phyloP scores from a whole-genome alignment of 306 rosid genomes.

The Fragaria nilgerrensis region DNA sequence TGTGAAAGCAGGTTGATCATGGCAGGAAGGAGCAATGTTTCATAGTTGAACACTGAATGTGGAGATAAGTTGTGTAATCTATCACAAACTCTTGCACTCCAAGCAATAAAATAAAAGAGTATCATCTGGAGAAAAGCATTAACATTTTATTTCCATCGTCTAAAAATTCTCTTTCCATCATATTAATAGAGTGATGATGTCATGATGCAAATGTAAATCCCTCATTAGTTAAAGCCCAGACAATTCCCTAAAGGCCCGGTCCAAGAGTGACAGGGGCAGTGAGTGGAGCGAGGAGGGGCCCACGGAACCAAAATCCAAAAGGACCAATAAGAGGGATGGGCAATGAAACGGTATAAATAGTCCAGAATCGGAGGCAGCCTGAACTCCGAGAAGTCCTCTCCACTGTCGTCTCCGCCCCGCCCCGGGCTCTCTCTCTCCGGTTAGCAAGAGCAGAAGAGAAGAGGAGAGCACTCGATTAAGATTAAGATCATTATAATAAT shows the following conservation, averaged over 20 bases:
- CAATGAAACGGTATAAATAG: slow-evolving; percentile 21
- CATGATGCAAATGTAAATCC: too few relatives aligned
- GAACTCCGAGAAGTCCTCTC: slow-evolving; percentile 35
- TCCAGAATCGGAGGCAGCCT: not conserved
- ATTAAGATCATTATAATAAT: slow-evolving; percentile 7
- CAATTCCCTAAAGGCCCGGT: not conserved
- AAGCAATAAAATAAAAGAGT: not conserved
- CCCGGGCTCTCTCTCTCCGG: slow-evolving; percentile 8
- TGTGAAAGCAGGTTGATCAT: not conserved
- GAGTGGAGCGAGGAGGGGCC: not conserved
- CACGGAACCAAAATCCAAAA: not conserved
- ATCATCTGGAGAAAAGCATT: too few relatives aligned
- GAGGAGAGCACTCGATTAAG: not conserved
- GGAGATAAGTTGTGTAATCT: not conserved
- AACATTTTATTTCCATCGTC: too few relatives aligned
- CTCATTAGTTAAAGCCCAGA: not conserved
- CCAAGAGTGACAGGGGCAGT: not conserved
- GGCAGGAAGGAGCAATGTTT: not conserved
- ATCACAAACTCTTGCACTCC: not conserved
- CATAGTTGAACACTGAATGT: not conserved
- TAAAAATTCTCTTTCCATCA: too few relatives aligned
- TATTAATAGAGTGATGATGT: too few relatives aligned
- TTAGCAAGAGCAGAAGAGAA: too few relatives aligned
- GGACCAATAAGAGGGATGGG: not conserved
- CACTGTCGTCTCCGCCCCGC: slow-evolving; percentile 26